Conservation (phyloP, 1,139 yeast species). For the Yamadazyma triangularis region DNA sequence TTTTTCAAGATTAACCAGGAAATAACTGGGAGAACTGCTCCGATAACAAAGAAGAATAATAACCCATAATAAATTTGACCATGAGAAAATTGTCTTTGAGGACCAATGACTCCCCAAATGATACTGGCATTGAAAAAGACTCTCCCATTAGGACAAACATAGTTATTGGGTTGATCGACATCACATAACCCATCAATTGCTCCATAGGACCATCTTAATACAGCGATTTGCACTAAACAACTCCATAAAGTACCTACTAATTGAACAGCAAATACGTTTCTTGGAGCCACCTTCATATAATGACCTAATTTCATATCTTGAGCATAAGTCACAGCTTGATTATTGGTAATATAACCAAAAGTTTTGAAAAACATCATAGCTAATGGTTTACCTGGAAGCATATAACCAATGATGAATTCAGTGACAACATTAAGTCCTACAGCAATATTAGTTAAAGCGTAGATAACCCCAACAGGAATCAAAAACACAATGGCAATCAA, state of each 20-base stretch:
- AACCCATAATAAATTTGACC: conserved; percentile 37
- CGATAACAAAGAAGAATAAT: conserved; percentile 39
- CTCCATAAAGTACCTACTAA: conserved; percentile 45
- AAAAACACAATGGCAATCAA: conserved; percentile 38
- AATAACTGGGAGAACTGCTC: conserved; percentile 32
- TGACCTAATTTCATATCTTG: conserved; percentile 55
- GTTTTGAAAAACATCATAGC: conserved; percentile 48
- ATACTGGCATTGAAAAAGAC: conserved; percentile 45
- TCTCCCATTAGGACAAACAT: conserved; percentile 42
- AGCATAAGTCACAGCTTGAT: conserved; percentile 50
- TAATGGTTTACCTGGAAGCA: conserved; percentile 45
- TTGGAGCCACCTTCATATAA: conserved; percentile 50
- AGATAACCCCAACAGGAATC: conserved; percentile 41
- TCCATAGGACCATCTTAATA: conserved; percentile 41
- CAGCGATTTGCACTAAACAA: conserved; percentile 40
- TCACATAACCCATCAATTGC: conserved; percentile 47
- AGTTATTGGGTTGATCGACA: conserved; percentile 32
- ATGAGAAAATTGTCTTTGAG: conserved; percentile 33
- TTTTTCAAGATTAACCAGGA: conserved; percentile 33
- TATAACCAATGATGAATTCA: conserved; percentile 43
- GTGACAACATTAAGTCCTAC: conserved; percentile 46
- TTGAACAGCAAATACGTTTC: conserved; percentile 40
- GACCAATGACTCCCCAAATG: conserved; percentile 47
- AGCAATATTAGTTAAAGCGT: conserved; percentile 38
- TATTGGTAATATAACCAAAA: conserved; percentile 47